Percentiles rank a stretch among this genome's conserved stretches.
These are phyloP conservation scores for Rhizopogon vulgaris DNA, from an alignment of 768 basidiomycete genomes.

Conservation along the genomic window DNA sequence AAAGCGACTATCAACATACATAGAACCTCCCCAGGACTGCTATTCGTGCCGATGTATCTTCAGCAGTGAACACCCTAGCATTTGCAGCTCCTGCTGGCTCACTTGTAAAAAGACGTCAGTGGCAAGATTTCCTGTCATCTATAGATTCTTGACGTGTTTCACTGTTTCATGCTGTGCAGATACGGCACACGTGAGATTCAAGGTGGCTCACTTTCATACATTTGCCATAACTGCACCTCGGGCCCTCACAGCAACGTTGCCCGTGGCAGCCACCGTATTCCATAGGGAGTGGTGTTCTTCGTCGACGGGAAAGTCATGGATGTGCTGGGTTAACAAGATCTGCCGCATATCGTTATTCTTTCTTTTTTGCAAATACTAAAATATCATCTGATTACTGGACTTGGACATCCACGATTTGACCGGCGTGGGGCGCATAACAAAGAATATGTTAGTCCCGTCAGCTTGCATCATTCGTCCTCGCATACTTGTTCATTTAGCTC, in stretches of 20 bases:
- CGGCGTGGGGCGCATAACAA: too few relatives aligned
- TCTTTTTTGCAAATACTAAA: not conserved
- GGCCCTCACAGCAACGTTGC: conserved; percentile 7
- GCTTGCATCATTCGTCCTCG: too few relatives aligned
- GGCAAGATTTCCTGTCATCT: not conserved
- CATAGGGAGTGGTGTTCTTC: not conserved
- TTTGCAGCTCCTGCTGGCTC: conserved; percentile 20
- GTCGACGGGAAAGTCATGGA: not conserved
- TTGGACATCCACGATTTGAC: not conserved
- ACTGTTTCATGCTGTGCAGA: conserved; percentile 8
- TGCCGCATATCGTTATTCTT: not conserved
- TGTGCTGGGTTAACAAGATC: not conserved
- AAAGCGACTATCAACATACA: conserved; percentile 16
- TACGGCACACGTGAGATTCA: conserved; percentile 23
- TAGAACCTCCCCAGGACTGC: conserved; percentile 26
- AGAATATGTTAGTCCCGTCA: too few relatives aligned
- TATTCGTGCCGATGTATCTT: conserved; percentile 23
- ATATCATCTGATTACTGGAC: too few relatives aligned
- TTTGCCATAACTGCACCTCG: conserved; percentile 21
- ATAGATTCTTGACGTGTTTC: not conserved
- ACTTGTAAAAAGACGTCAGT: conserved; percentile 24
- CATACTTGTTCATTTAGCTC: too few relatives aligned
- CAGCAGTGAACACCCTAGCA: conserved; percentile 23
- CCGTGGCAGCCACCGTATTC: conserved; percentile 18
- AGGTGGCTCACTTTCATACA: conserved; percentile 25